Evolutionary conservation across 2,329 filamentous ascomycete genomes (phyloP).

Genomic region (Diaporthe velutina): DNA sequence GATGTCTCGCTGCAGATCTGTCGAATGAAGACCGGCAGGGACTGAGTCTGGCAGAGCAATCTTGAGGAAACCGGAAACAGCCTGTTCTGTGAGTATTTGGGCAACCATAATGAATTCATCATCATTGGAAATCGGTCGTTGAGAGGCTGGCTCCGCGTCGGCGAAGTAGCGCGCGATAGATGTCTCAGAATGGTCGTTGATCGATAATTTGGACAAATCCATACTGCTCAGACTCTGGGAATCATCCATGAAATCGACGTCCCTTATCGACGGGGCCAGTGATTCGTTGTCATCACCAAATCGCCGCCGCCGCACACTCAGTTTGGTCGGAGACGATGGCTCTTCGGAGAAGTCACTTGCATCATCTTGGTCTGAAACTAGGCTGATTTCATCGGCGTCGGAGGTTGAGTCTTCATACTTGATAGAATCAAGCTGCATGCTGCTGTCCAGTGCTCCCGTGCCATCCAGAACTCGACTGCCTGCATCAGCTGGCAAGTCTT

Average conservation of each 20-base stretch:
- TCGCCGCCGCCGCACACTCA: constrained; percentile 56
- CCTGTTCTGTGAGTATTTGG: constrained; percentile 80
- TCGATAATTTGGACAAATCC: constrained; percentile 63
- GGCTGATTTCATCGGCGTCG: constrained; percentile 63
- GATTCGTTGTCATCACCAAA: constrained; percentile 67
- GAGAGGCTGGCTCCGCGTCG: constrained; percentile 66
- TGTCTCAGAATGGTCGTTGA: constrained; percentile 62
- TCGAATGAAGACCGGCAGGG: not conserved
- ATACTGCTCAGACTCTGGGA: constrained; percentile 60
- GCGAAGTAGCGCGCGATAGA: constrained; percentile 69
- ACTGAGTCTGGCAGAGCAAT: constrained; percentile 45
- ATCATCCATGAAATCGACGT: constrained; percentile 61
- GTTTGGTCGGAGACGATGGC: constrained; percentile 63
- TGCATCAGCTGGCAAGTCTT: constrained; percentile 52
- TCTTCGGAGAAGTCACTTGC: constrained; percentile 64
- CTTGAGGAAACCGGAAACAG: constrained; percentile 65
- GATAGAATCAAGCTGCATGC: constrained; percentile 53
- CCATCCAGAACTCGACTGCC: constrained; percentile 54
- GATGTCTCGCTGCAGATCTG: constrained; percentile 54
- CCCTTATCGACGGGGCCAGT: constrained; percentile 64
- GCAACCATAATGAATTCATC: constrained; percentile 76
- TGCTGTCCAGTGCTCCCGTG: constrained; percentile 51
- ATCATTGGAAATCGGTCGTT: constrained; percentile 62
- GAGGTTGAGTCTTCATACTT: constrained; percentile 56
- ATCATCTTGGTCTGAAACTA: constrained; percentile 69